Conservation (phyloP, 495 filamentous ascomycete species). For the Opeltia flavorubescens region DNA sequence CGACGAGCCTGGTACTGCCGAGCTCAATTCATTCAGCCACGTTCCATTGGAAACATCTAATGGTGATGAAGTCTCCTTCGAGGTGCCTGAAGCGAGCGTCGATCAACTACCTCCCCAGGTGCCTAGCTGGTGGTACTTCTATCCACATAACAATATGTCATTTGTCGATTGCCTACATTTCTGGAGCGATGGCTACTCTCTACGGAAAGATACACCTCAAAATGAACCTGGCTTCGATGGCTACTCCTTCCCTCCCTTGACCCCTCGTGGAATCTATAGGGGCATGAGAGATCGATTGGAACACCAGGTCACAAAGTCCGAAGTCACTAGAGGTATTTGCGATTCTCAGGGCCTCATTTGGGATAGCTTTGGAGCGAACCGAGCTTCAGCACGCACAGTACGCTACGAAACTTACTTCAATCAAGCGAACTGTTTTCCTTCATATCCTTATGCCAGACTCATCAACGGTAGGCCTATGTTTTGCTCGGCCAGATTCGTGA, state of each 20-base stretch:
- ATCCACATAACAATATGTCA: no score
- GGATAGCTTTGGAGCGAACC: slow-evolving; percentile 44
- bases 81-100: no score
- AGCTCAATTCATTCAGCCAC: no score
- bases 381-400: slow-evolving; percentile 40
- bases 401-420: slow-evolving; percentile 42
- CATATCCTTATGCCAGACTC: not conserved
- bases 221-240: not conserved
- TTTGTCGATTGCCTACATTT: no score
- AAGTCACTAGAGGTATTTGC: slow-evolving; percentile 16
- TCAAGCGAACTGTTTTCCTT: slow-evolving; percentile 32
- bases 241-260: not conserved
- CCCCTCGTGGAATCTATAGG: not conserved
- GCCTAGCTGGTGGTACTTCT: no score
- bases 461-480: not conserved
- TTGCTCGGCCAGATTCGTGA: not conserved
- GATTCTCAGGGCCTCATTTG: slow-evolving; percentile 74
- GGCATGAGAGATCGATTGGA: not conserved
- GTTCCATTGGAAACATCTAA: no score
- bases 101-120: no score
- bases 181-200: no score
- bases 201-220: no score
- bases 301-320: not conserved
- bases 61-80: no score
- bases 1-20: no score